Conservation (phyloP, 768 basidiomycete genomes). For the Austroboletus festivus region DNA sequence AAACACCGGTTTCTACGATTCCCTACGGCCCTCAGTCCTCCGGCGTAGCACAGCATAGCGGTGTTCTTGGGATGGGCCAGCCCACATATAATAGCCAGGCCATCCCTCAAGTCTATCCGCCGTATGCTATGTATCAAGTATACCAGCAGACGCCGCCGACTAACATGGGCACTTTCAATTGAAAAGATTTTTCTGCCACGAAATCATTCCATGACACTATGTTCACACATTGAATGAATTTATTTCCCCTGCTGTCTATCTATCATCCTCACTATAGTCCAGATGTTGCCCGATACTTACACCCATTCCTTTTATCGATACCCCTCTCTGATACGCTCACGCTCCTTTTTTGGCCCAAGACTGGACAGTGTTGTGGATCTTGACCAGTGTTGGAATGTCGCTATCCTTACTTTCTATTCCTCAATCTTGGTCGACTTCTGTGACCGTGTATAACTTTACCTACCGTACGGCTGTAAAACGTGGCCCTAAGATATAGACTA, state of each 20-base stretch:
- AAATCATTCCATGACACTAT: slow-evolving; percentile 41
- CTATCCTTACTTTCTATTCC: slow-evolving; percentile 31
- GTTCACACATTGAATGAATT: slow-evolving; percentile 29
- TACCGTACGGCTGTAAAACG: slow-evolving; percentile 38
- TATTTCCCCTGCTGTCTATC: slow-evolving; percentile 34
- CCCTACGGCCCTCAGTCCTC: slow-evolving; percentile 64
- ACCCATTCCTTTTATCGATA: slow-evolving; percentile 30
- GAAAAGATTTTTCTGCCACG: slow-evolving; percentile 33
- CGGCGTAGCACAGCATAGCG: slow-evolving; percentile 51
- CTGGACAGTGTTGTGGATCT: slow-evolving; percentile 23
- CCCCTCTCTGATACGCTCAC: slow-evolving; percentile 22
- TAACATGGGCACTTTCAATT: slow-evolving; percentile 73
- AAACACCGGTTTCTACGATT: slow-evolving; percentile 32
- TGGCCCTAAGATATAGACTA: slow-evolving; percentile 34
- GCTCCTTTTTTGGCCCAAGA: slow-evolving; percentile 23
- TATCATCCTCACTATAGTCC: slow-evolving; percentile 28
- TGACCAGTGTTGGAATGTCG: slow-evolving; percentile 31
- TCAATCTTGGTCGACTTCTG: slow-evolving; percentile 31
- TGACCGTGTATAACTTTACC: slow-evolving; percentile 38
- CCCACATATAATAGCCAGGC: slow-evolving; percentile 61
- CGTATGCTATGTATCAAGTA: slow-evolving; percentile 75
- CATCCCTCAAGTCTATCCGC: slow-evolving; percentile 67
- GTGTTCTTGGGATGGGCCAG: slow-evolving; percentile 63
- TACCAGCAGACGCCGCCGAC: slow-evolving; percentile 77
- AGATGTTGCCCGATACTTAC: slow-evolving; percentile 24